Conservation (phyloP, 2,329 filamentous ascomycete species). For the Claviceps monticola region DNA sequence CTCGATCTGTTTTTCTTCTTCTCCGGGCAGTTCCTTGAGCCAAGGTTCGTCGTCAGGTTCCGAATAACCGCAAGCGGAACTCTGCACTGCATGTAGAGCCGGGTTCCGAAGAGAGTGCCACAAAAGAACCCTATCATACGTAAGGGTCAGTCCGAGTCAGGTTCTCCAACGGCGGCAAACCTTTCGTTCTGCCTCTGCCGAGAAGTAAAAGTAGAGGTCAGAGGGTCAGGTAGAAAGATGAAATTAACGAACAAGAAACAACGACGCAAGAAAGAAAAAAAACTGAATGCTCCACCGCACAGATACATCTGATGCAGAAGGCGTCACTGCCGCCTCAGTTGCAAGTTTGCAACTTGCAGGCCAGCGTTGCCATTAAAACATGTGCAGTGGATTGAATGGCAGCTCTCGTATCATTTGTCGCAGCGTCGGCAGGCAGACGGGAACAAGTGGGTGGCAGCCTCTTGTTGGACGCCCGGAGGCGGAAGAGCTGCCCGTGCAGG, state of each 20-base stretch:
- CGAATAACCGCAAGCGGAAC: no score
- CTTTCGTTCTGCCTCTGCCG: no score
- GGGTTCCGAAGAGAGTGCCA: no score
- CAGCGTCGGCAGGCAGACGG: not conserved
- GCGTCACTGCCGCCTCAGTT: not conserved
- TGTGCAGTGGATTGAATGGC: not conserved
- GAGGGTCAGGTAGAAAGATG: not conserved
- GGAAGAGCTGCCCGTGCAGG: not conserved
- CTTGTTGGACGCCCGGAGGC: not conserved
- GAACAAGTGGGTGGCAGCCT: not conserved
- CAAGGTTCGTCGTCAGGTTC: no score
- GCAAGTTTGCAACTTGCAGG: not conserved
- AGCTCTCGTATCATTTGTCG: not conserved
- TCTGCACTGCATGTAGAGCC: no score
- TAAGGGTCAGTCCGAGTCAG: no score
- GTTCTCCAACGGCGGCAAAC: no score
- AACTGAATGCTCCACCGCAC: not conserved
- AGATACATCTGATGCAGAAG: not conserved
- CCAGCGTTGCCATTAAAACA: not conserved
- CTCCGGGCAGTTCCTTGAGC: no score
- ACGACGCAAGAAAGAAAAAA: not conserved
- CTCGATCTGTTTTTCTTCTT: no score
- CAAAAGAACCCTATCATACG: no score
- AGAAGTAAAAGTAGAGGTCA: not conserved
- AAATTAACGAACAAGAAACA: not conserved